phyloP scores from a whole-genome alignment of 306 rosid species.

The Arachis hypogaea region DNA sequence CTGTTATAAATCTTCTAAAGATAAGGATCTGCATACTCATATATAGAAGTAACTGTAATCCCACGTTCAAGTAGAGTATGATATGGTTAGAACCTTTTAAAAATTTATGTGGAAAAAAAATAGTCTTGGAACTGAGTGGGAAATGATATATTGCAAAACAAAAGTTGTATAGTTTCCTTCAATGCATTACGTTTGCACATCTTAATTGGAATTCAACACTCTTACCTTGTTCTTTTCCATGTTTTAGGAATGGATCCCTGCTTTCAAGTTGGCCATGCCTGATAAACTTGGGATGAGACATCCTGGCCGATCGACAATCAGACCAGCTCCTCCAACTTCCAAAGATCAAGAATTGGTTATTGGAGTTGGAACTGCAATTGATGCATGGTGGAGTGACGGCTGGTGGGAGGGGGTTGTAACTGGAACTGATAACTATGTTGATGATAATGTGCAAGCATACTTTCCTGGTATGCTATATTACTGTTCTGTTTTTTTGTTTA shows the following conservation, averaged over 20 bases:
- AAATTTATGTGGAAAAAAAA: background rate
- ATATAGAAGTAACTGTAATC: background rate
- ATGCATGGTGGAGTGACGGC: constrained; percentile 99
- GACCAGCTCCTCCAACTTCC: constrained; percentile 73
- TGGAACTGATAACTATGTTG: constrained; percentile 50
- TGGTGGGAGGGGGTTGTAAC: constrained; percentile 99
- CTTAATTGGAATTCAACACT: constrained; percentile 20
- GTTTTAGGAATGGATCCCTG: constrained; percentile 89
- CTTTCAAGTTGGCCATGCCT: constrained; percentile 75
- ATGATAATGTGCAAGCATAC: constrained; percentile 63
- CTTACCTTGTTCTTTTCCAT: constrained; percentile 33
- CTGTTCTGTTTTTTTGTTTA: background rate
- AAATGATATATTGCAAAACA: constrained; percentile 3
- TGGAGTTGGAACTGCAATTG: constrained; percentile 77
- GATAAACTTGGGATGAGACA: constrained; percentile 91
- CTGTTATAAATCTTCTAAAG: background rate
- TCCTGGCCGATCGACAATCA: constrained; percentile 67
- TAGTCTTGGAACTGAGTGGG: background rate
- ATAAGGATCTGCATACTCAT: constrained; percentile 10
- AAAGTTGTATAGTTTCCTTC: background rate
- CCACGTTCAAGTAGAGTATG: background rate
- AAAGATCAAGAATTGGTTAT: constrained; percentile 56
- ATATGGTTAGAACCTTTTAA: background rate
- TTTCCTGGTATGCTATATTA: constrained; percentile 67
- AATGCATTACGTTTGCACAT: background rate